Evolutionary conservation across 1,284 basidiomycete genomes (phyloP).

Genomic region (Ceratobasidium theobromae): DNA sequence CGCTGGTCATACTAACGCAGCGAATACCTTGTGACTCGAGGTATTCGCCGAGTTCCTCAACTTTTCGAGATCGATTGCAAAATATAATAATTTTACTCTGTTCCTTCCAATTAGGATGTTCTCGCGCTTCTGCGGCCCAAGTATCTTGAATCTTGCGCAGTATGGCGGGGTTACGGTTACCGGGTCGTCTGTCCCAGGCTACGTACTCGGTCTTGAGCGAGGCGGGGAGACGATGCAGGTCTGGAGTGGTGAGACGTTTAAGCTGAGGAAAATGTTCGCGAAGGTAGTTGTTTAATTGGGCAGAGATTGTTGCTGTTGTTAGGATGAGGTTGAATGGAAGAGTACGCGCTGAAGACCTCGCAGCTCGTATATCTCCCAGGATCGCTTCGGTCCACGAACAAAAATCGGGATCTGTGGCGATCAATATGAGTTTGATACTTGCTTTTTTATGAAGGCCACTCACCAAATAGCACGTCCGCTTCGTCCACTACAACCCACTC

Average conservation of each 20-base stretch:
- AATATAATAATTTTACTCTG: slow-evolving; percentile 70
- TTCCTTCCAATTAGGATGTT: slow-evolving; percentile 31
- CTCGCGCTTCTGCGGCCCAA: slow-evolving; percentile 66
- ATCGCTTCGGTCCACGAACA: slow-evolving; percentile 66
- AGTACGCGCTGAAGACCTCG: too few species aligned
- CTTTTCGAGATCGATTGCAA: slow-evolving; percentile 72
- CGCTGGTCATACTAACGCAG: slow-evolving; percentile 63
- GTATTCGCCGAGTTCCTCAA: slow-evolving; percentile 57
- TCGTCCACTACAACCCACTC: slow-evolving; percentile 90
- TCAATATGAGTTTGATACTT: not conserved
- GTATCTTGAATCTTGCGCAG: slow-evolving; percentile 69
- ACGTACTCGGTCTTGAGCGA: slow-evolving; percentile 71
- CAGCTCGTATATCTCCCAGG: slow-evolving; percentile 64
- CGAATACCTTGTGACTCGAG: slow-evolving; percentile 62
- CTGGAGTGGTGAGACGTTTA: slow-evolving; percentile 71
- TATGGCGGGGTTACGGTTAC: slow-evolving; percentile 76
- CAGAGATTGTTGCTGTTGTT: slow-evolving; percentile 85
- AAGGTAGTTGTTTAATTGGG: slow-evolving; percentile 68
- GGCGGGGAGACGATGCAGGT: slow-evolving; percentile 73
- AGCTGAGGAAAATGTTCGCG: slow-evolving; percentile 60
- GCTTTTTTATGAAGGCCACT: slow-evolving; percentile 37
- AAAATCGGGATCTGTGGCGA: slow-evolving; percentile 71
- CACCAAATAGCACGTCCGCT: slow-evolving; percentile 85
- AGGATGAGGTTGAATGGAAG: slow-evolving; percentile 80
- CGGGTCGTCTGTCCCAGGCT: slow-evolving; percentile 60